Conservation (phyloP, 2,329 filamentous ascomycete species). For the Sarocladiaceae sp. region DNA sequence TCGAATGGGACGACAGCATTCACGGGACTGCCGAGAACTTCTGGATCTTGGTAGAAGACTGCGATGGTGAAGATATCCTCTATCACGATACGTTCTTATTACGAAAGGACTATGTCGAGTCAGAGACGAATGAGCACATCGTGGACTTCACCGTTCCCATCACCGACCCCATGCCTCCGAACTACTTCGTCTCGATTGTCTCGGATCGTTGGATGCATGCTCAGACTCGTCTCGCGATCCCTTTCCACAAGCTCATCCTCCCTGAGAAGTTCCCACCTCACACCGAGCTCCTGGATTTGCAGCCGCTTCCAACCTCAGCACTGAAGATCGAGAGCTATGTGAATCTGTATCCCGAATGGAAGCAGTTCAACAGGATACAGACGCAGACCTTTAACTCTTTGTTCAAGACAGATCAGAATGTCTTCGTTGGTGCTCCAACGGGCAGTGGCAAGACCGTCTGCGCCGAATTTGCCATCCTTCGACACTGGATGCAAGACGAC, state of each 20-base stretch:
- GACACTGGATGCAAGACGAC: constrained; percentile 63
- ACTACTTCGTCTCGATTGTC: constrained; percentile 93
- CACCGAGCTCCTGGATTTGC: constrained; percentile 85
- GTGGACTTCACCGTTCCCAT: constrained; percentile 96
- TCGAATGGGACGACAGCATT: constrained; percentile 87
- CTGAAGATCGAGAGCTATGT: constrained; percentile 81
- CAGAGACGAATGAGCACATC: constrained; percentile 86
- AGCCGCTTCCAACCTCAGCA: constrained; percentile 82
- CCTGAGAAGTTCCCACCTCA: constrained; percentile 95
- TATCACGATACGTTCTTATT: constrained; percentile 93
- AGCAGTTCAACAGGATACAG: constrained; percentile 93
- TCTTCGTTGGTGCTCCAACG: constrained; percentile 86
- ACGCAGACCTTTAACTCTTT: constrained; percentile 95
- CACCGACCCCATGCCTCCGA: constrained; percentile 94
- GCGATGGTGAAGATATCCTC: constrained; percentile 90
- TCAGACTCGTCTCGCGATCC: constrained; percentile 86
- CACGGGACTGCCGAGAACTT: constrained; percentile 88
- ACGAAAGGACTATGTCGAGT: constrained; percentile 77
- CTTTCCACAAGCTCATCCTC: constrained; percentile 89
- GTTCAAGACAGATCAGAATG: constrained; percentile 86
- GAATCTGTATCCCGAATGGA: constrained; percentile 74
- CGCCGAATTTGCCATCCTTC: constrained; percentile 86
- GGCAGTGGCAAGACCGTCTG: constrained; percentile 96
- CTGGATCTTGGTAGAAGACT: constrained; percentile 97
- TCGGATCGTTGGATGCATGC: constrained; percentile 99